A percentile compares a stretch with the other conserved stretches of the same genome.
Conservation (phyloP, 2,329 filamentous ascomycete species). For the Penicillium digitatum region DNA sequence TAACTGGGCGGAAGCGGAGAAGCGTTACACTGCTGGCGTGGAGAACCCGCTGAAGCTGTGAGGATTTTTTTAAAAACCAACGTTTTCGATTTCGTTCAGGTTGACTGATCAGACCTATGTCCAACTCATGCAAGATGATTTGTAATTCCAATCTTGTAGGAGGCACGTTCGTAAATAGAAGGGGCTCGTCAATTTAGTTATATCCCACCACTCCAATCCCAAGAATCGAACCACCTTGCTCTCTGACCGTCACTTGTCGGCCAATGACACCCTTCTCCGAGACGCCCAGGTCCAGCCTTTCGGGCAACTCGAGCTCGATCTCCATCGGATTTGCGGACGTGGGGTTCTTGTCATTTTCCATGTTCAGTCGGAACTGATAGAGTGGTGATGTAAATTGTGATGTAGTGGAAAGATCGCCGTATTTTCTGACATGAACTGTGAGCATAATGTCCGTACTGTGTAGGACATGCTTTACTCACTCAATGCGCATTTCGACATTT, state of each 20-base stretch:
- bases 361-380: conserved; percentile 27
- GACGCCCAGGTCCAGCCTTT: conserved; percentile 32
- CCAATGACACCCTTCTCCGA: conserved; percentile 36
- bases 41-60: conserved; percentile 30
- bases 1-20: conserved; percentile 84
- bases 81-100: not conserved
- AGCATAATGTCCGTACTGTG: not conserved
- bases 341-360: conserved; percentile 1
- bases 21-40: conserved; percentile 51
- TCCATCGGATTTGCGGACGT: conserved; percentile 1
- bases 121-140: not conserved
- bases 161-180: not conserved
- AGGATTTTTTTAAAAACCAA: too few relatives aligned
- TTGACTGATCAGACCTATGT: too few relatives aligned
- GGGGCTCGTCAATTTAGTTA: conserved; percentile 20
- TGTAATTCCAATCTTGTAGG: not conserved
- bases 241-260: conserved; percentile 29
- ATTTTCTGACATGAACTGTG: conserved; percentile 16
- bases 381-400: conserved; percentile 17
- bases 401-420: conserved; percentile 27
- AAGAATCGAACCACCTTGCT: conserved; percentile 20
- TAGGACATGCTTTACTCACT: too few relatives aligned
- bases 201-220: conserved; percentile 35
- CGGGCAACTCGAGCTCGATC: conserved; percentile 29
- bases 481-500: conserved; percentile 32